Evolutionary conservation across 2,329 filamentous ascomycete genomes (phyloP), one percentile per base, ranked within the genome.

Genomic region (Ascochyta rabiei): DNA sequence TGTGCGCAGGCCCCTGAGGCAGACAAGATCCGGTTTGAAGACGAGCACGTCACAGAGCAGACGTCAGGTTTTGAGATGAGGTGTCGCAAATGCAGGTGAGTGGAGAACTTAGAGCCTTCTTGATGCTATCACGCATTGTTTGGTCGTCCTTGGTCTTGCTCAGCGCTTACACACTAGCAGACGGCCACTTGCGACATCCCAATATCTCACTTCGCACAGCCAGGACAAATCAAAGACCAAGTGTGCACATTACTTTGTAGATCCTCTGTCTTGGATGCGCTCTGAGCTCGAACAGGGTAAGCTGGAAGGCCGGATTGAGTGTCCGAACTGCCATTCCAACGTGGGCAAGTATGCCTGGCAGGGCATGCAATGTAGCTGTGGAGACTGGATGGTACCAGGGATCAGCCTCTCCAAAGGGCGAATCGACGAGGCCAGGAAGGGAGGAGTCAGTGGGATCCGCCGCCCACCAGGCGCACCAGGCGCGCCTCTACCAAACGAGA

Each of bases 271-370:
- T 13, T 99, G 95, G 95, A 99, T 99, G 95, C 86, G 90, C 6
- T 80, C 87, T 1, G 87, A 88, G 67, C 85, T 99, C n/a, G 89
- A 93, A 66, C 84, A 89, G 67, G 92, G 90, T 24, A 85, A 88
- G 57, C 81, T 98, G 21, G 90, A 93, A 56, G 95, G 95, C 21
- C 86, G 93, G 9, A 81, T 99, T 28, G 84, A 87, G 54, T 99
- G 95, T 69, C 93, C 95, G 9, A 89, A 88, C 68, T 99, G 95
- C 75, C 86, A 84, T 41, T 86, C 90, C 35, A 91, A 91, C 47
- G 86, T 98, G 42, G 95, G 95, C 34, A 90, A 95, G 66, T 99
- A 97, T 71, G 90, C 93, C 47, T 99, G 95, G 95, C 91, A 96
- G 73, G 95, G 95, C 13, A 89, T 97, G 82, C 87, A 87, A 73